These are phyloP conservation scores for Symbiodinium pilosum DNA, from an alignment of 73 alveolate species.

Conservation along the genomic window DNA sequence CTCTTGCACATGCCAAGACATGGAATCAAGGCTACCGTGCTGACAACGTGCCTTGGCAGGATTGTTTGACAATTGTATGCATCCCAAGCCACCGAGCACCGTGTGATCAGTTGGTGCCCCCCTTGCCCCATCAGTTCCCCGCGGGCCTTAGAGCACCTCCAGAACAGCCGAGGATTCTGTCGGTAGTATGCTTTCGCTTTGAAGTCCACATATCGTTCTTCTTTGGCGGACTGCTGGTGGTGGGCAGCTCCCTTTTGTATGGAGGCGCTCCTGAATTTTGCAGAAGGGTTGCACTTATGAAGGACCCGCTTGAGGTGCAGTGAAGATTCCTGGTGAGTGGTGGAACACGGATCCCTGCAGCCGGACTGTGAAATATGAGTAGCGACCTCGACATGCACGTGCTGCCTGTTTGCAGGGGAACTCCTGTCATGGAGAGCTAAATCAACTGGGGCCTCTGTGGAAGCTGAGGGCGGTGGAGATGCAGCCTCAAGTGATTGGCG, in stretches of 20 bases:
- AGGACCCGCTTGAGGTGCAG: constrained; percentile 23
- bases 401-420: constrained; percentile 6
- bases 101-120: no score
- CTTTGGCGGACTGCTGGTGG: constrained; percentile 50
- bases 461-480: background rate
- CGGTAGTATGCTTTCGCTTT: constrained; percentile 73
- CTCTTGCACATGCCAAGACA: background rate
- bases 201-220: constrained; percentile 49
- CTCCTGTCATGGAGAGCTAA: background rate
- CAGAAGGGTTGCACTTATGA: background rate
- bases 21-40: constrained; percentile 40
- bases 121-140: no score
- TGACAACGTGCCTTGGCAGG: constrained; percentile 50
- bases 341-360: constrained; percentile 66
- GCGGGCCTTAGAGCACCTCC: no score
- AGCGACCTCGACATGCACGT: constrained; percentile 14
- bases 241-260: constrained; percentile 71
- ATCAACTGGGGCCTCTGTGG: background rate
- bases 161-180: constrained; percentile 28
- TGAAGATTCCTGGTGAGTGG: constrained; percentile 86
- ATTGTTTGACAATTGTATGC: background rate
- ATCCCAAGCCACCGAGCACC: no score
- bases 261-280: constrained; percentile 28
- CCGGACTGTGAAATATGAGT: background rate
- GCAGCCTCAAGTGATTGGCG: background rate